A percentile compares a stretch with the other conserved stretches of the same genome.
phyloP scores from a whole-genome alignment of 208 protist species.

The Phytomonas francai region DNA sequence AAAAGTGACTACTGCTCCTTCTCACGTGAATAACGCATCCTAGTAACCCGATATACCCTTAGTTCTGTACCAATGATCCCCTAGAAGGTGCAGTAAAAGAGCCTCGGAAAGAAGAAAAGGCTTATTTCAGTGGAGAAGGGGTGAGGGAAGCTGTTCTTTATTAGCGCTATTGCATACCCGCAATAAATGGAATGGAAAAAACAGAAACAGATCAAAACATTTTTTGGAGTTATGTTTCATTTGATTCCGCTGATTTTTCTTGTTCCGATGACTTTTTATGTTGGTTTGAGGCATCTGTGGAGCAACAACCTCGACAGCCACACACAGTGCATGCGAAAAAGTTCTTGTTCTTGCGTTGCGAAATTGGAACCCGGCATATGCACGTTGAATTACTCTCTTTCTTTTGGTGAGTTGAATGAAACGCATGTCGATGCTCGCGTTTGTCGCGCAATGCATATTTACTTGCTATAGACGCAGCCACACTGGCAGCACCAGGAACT shows the following conservation, averaged over 20 bases:
- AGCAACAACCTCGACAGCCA: constrained; percentile 71
- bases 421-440: constrained; percentile 15
- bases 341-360: constrained; percentile 37
- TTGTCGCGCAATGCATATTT: constrained; percentile 58
- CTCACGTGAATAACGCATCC: background rate
- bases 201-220: background rate
- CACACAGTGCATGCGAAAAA: constrained; percentile 73
- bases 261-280: background rate
- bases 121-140: background rate
- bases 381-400: constrained; percentile 22
- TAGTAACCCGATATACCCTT: background rate
- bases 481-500: constrained; percentile 54
- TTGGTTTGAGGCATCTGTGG: constrained; percentile 24
- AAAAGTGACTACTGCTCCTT: background rate
- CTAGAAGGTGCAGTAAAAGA: background rate
- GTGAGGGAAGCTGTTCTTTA: background rate
- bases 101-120: background rate
- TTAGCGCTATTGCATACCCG: background rate
- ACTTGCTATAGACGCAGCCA: constrained; percentile 33
- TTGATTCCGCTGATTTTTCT: background rate
- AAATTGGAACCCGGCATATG: constrained; percentile 69
- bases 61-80: background rate
- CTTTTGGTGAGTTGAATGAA: constrained; percentile 2
- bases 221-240: background rate
- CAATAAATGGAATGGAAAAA: constrained; percentile 1